Conservation (phyloP, 495 filamentous ascomycete species). For the Lasiosphaeria hispida region DNA sequence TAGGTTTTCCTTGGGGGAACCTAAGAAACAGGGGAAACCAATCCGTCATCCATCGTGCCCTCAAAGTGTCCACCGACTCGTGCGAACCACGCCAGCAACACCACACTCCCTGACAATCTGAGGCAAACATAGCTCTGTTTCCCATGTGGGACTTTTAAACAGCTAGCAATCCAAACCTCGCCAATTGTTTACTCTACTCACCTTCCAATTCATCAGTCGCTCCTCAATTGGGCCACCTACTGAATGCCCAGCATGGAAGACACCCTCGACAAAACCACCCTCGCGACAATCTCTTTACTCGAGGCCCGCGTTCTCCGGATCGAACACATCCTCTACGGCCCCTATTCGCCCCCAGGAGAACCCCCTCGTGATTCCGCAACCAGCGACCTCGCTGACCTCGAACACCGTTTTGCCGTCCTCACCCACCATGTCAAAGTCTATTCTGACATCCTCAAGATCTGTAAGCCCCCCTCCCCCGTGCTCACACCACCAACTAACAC, state of each 20-base stretch:
- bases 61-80: no score
- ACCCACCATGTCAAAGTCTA: conserved; percentile 44
- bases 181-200: no score
- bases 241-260: conserved; percentile 40
- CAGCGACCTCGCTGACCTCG: conserved; percentile 61
- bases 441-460: conserved; percentile 48
- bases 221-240: neutral
- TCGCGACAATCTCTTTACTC: conserved; percentile 70
- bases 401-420: conserved; percentile 48
- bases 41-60: no score
- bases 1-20: no score
- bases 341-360: conserved; percentile 29
- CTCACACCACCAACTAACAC: conserved; percentile 8
- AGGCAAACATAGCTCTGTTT: no score
- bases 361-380: conserved; percentile 40
- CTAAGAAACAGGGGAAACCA: no score
- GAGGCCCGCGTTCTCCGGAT: conserved; percentile 71
- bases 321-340: conserved; percentile 70
- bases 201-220: no score
- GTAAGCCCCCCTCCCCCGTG: conserved; percentile 26
- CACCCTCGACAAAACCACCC: conserved; percentile 49
- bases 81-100: no score
- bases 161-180: no score
- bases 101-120: no score
- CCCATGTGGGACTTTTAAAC: no score